Base-by-base conservation (phyloP, 179 eudicot genomes). In the Nepenthes alata region DNA sequence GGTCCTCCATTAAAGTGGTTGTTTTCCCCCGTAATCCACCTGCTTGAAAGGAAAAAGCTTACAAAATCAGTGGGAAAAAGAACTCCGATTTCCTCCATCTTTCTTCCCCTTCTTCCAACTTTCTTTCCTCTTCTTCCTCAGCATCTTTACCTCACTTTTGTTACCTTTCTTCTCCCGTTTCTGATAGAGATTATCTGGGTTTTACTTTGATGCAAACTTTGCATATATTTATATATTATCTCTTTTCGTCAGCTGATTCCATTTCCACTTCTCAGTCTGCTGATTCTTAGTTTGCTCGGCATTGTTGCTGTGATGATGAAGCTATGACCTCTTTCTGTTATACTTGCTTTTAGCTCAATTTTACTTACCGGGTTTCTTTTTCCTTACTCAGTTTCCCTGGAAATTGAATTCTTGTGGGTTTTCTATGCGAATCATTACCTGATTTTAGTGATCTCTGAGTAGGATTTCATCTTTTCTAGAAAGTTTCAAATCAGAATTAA, bases 71-170 rank as follows among this genome's bases (percentile, higher is more conserved):
- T 55, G 57, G 51, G 66, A 53, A 37, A 67, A 57, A 65, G 64
- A 58, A 38, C 62, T 51, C 47, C 53, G 63, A 72, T 70, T 37
- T 76, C 65, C 41, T 61, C 64, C 56, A 69, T 13, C 62, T 69
- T 49, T 49, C 57, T 14, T 25, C 58, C 15, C 58, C 47, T 66
- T 34, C 66, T 59, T 25, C 25, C 63, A 12, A 25, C 16, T 49
- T 53, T 53, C 49, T 67, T 65, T 63, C 74, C 68, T 75, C 78
- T 73, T 67, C 79, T 80, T 70, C 79, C 66, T 61, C 80, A 74
- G 85, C 88, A 83, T 83, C 83, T 81, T 72, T 73, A 67, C 38
- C 65, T 35, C 80, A 63, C 75, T 66, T 72, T 75, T 75, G 15
- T 63, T 50, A 51, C 66, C 77, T 68, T 73, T 67, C 64, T 62